These are phyloP conservation scores for Macrolepiota dolichaula DNA, from an alignment of 768 basidiomycete genomes.

Conservation along the genomic window DNA sequence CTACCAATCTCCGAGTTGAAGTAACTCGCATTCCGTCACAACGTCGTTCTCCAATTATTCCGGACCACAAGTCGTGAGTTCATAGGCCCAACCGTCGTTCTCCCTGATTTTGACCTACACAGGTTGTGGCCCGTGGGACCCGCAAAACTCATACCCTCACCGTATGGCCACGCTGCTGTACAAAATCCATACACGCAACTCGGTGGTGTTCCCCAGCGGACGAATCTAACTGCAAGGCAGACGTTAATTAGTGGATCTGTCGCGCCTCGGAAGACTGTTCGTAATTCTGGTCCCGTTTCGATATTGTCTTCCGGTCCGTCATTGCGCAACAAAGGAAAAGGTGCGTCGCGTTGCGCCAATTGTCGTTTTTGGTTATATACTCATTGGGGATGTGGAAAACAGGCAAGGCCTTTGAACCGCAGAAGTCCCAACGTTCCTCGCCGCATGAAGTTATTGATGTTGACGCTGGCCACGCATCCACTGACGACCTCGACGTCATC, in stretches of 20 bases:
- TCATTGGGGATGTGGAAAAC: not conserved
- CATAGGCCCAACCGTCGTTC: not conserved
- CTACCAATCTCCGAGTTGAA: not conserved
- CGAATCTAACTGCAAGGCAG: constrained; percentile 1
- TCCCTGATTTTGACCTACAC: not conserved
- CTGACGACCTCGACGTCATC: constrained; percentile 8
- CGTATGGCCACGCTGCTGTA: not conserved
- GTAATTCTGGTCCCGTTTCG: not conserved
- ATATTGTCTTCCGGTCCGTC: not conserved
- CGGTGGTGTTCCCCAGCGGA: not conserved
- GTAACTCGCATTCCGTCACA: too few relatives aligned
- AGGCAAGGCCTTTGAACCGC: not conserved
- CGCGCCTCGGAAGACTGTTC: not conserved
- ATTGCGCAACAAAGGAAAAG: constrained; percentile 5
- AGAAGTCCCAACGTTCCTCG: not conserved
- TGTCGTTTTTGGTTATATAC: not conserved
- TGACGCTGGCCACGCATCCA: constrained; percentile 9
- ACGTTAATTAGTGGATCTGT: not conserved
- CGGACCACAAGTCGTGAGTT: not conserved
- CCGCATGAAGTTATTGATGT: constrained; percentile 7
- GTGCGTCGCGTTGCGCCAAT: not conserved
- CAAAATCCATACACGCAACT: constrained; percentile 1
- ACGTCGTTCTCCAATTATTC: not conserved
- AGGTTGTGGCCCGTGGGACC: not conserved
- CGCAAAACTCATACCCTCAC: not conserved